Conservation (phyloP, 495 filamentous ascomycete species). For the Letharia columbiana region DNA sequence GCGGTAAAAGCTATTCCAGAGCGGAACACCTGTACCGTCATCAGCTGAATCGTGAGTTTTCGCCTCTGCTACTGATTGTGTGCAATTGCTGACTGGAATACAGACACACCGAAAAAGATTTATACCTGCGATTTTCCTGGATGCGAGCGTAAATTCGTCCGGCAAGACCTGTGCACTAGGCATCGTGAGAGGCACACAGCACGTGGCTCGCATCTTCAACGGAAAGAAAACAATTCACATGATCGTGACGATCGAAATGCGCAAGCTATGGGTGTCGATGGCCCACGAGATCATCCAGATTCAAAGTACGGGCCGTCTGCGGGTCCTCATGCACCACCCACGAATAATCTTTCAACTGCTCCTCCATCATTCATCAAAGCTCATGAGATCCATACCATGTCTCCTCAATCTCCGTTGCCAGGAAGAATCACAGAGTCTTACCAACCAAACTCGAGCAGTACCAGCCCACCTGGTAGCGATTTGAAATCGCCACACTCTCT, state of each 20-base stretch:
- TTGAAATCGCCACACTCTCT: conserved; percentile 17
- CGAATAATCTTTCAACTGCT: conserved; percentile 4
- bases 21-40: conserved; percentile 96
- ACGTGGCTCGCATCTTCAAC: conserved; percentile 85
- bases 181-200: conserved; percentile 96
- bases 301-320: conserved; percentile 4
- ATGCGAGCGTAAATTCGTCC: conserved; percentile 83
- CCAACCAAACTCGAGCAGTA: conserved; percentile 13
- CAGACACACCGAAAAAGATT: conserved; percentile 83
- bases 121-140: conserved; percentile 92
- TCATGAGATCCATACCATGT: conserved; percentile 10
- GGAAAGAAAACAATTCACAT: conserved; percentile 60
- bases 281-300: conserved; percentile 16
- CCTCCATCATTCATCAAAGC: conserved; percentile 9
- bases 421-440: conserved; percentile 12
- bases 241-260: conserved; percentile 16
- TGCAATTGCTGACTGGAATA: background rate
- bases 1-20: conserved; percentile 91
- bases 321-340: conserved; percentile 4
- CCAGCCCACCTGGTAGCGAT: conserved; percentile 16
- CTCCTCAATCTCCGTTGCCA: conserved; percentile 17
- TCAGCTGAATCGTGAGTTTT: conserved; percentile 78
- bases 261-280: conserved; percentile 13
- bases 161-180: conserved; percentile 86
- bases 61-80: background rate